A percentile compares a stretch with the other conserved stretches of the same genome.
phyloP scores from a whole-genome alignment of 805 yeast genomes.

The Metschnikowia colocasiae region DNA sequence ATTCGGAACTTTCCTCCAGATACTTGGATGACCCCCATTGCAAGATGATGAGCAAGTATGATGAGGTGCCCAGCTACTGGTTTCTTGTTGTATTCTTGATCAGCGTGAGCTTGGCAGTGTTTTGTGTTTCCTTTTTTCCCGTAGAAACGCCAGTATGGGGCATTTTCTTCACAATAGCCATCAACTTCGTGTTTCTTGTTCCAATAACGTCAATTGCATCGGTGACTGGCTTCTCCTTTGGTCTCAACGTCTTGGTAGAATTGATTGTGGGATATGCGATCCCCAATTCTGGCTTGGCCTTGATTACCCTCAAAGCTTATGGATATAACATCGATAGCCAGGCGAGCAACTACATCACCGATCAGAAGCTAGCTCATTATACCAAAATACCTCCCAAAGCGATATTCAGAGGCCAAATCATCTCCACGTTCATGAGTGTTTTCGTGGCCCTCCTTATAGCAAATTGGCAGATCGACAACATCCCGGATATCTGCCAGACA shows the following conservation, averaged over 20 bases:
- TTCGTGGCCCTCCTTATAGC: conserved; percentile 32
- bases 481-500: conserved; percentile 34
- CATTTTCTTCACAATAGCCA: conserved; percentile 51
- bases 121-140: conserved; percentile 44
- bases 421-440: conserved; percentile 35
- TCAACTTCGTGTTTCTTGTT: conserved; percentile 52
- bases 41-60: conserved; percentile 54
- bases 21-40: conserved; percentile 50
- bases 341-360: conserved; percentile 50
- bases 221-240: conserved; percentile 56
- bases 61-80: conserved; percentile 78
- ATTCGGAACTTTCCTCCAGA: conserved; percentile 8
- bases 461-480: conserved; percentile 39
- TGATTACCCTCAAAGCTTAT: conserved; percentile 51
- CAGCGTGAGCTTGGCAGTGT: conserved; percentile 42
- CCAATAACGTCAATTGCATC: conserved; percentile 64
- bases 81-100: conserved; percentile 44
- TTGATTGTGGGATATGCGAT: conserved; percentile 61
- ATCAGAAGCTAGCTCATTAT: conserved; percentile 27
- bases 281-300: conserved; percentile 62
- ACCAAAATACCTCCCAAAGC: conserved; percentile 26
- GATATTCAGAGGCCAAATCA: conserved; percentile 35
- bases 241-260: conserved; percentile 61
- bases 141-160: conserved; percentile 64
- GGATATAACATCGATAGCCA: conserved; percentile 61